phyloP scores from a whole-genome alignment of 306 rosid genomes.

The cucumber (Cucumis sativus) region Cucumber_9930_V3 NC_026661.2:4131001-4131500 shows the following conservation, averaged over 20 bases:
- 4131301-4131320: not conserved
- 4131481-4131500: slow-evolving; percentile 26
- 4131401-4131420: slow-evolving; percentile 30
- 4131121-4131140: too few relatives aligned
- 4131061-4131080: too few relatives aligned
- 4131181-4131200: not conserved
- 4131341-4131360: not conserved
- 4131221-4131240: not conserved
- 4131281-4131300: not conserved
- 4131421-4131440: slow-evolving; percentile 27
- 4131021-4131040: too few relatives aligned
- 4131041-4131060: too few relatives aligned
- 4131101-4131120: too few relatives aligned
- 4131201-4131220: not conserved
- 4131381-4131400: not conserved
- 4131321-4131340: not conserved
- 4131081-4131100: too few relatives aligned
- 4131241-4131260: not conserved
- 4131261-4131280: not conserved
- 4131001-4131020: too few relatives aligned
- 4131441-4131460: slow-evolving; percentile 29
- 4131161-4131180: not conserved
- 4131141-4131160: not conserved
- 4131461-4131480: slow-evolving; percentile 20
- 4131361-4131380: not conserved